Base-by-base conservation (phyloP, 352 stramenopile genomes). In the Globisporangium radiosum region DNA sequence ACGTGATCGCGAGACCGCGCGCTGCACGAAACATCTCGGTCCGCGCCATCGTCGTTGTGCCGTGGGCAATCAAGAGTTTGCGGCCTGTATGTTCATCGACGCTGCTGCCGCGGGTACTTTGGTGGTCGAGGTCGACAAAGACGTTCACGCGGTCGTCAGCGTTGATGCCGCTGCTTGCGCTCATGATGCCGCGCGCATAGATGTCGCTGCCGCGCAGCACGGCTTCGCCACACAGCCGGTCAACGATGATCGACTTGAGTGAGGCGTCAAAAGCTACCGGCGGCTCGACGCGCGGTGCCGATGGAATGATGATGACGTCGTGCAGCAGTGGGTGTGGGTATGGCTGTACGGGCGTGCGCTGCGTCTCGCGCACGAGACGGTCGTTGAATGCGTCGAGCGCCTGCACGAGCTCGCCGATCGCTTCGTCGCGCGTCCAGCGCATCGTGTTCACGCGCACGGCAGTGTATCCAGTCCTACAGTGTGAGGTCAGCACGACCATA, bases 201-300 rank as follows among this genome's bases (percentile, higher is more conserved):
- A 98, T 92, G 66, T 98, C 85, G 52, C 89, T 96, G 56, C 94
- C 94, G 42, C 94, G 85, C 7, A 98, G 66, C 59, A 98, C 94
- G 2, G 94, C 94, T 72, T 98, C 92, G 13, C 85, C 94, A 66
- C 94, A 98, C 11, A 96, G 83, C 25, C 90, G 75, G 61, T 98
- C 92, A 33, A 96, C 85, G 43, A 98, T 78, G 19, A 97, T 76
- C 13, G 71, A 81, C 50, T 84, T 81, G 40, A 77, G 67, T 7
- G 75, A 63, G 0, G 51, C 44, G 3, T 56, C 39, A 56, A 69
- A 76, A 7, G 64, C 52, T 3, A 77, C 59, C 3, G 19, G 47
- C 5, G 73, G 48, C 8, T 75, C 59, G 14, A 75, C 72, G 10
- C 71, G 47, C 7, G 69, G 70, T 1, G 78, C 75, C 0, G 81